Base-by-base conservation (phyloP, 345 rosid species). In the Salix caprea region DNA sequence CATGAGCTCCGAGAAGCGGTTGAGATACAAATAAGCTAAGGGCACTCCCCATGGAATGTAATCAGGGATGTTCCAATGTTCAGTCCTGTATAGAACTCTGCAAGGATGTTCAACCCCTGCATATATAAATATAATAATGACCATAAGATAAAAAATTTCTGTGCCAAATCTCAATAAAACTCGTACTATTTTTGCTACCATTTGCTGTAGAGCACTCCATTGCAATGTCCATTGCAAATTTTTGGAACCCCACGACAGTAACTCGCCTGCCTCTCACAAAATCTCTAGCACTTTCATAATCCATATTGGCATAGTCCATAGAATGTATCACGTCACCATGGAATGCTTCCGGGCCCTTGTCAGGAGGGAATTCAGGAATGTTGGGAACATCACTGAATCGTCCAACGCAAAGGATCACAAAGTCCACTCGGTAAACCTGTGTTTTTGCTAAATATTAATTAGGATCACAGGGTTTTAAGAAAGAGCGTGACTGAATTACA, bases 41-140 rank as follows among this genome's bases (percentile, higher is more conserved):
- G 88, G 75, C 21, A 89, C 50, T 18, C 90, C 86, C 88, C 90
- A 85, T n/a, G 90, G 89, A 30, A 70, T 26, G 78, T 79, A 77
- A 46, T 82, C 84, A 0, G 91, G 88, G 34, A 86, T 1, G 15
- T 58, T 71, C 91, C 91, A 87, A 28, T 82, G 88, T 28, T 73
- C 84, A 12, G 75, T 85, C 42, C 58, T 83, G 78, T 79, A 87
- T 48, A 89, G 39, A 2, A 85, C 74, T 19, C 77, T 80, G 56
- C 92, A 84, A 7, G 90, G 87, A 60, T 54, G 71, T 71, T 77
- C 76, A 8, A 42, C 15, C 40, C 87, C 88, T 86, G 73, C 21
- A 78, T 68, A 67, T 14, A 13, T 46, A 13, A 12, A 13, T 0
- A 44, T 13, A 44, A 44, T 44, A 46, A 13, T 4, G 50, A 46